Base-by-base conservation (phyloP, 495 filamentous ascomycete species). In the Aspergillus cristatus region DNA sequence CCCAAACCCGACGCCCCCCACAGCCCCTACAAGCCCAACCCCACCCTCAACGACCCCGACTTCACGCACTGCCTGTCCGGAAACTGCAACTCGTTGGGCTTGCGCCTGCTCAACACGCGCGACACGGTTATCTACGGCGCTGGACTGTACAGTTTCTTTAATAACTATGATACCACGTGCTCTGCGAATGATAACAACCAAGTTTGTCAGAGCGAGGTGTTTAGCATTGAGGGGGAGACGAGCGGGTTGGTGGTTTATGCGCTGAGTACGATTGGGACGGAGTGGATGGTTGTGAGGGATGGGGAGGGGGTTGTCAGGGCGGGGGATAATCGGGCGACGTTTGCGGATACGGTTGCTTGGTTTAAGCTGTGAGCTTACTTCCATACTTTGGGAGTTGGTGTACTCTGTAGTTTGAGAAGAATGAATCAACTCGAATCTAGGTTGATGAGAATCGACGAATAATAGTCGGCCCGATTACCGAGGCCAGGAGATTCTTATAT, bases 81-180 rank as follows among this genome's bases (percentile, higher is more conserved):
- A 6, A 72, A 74, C 50, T 82, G 79, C 43, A 67, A 76, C 32
- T 67, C 79, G 0, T 84, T 81, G 63, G 82, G 76, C 14, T 63
- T 88, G 10, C 72, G 81, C 5, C 66, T 88, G 22, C 44, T 81
- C 26, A 57, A 76, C 55, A 77, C 70, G 12, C 53, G 57, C 1
- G 63, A 75, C 40, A 65, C 88, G 11, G 47, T 71, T 28, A 58
- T 86, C 18, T 87, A 84, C 46, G 79, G 81, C 24, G 79, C 78
- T 6, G 84, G 84, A 6, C 55, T 83, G 11, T 88, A 88, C 63
- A 78, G 72, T 25, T 88, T 87, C 64, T 88, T 88, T 66, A 74
- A 78, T 41, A 54, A 71, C 43, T 79, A 77, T 55, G n/a, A 14
- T 11, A 30, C 28, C 5, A 6, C 28, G 11, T 30, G 28, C 28